Evolutionary conservation across 108 stramenopile genomes (phyloP).

Genomic region (Cyclotella distinguenda): DNA sequence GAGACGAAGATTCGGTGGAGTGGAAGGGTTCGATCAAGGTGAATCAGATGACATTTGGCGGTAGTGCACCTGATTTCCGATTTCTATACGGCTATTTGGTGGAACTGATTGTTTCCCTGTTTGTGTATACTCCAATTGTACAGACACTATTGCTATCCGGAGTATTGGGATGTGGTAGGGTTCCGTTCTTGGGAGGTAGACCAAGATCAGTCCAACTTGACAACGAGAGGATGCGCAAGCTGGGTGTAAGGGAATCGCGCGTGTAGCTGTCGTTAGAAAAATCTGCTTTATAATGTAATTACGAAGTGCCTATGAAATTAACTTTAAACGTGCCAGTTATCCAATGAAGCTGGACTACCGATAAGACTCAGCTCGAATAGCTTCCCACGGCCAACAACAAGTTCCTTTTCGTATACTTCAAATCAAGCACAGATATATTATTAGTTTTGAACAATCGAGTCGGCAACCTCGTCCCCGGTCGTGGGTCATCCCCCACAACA

Average conservation of each 20-base stretch:
- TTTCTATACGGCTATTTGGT: conserved; percentile 42
- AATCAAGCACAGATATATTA: conserved; percentile 59
- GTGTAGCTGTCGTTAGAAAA: background rate
- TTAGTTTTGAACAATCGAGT: conserved; percentile 37
- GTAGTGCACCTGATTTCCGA: conserved; percentile 14
- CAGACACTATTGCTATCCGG: conserved; percentile 39
- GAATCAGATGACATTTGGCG: conserved; percentile 1
- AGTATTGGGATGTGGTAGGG: conserved; percentile 36
- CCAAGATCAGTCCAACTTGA: conserved; percentile 17
- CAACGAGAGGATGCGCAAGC: background rate
- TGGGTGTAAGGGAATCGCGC: background rate
- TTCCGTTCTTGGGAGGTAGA: conserved; percentile 49
- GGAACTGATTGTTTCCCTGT: conserved; percentile 31
- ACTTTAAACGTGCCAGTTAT: background rate
- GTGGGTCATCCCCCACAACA: conserved; percentile 5
- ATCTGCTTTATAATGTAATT: background rate
- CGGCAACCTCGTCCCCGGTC: conserved; percentile 34
- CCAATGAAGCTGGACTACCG: background rate
- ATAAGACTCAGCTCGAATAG: conserved; percentile 28
- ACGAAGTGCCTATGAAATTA: background rate
- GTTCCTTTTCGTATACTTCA: conserved; percentile 84
- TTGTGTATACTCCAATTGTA: conserved; percentile 43
- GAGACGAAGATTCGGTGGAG: background rate
- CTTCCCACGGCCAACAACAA: conserved; percentile 78
- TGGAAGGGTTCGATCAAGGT: too few species aligned